A percentile compares a stretch with the other conserved stretches of the same genome.
Conservation (phyloP, 495 filamentous ascomycete species). For the Tuber calosporum region DNA sequence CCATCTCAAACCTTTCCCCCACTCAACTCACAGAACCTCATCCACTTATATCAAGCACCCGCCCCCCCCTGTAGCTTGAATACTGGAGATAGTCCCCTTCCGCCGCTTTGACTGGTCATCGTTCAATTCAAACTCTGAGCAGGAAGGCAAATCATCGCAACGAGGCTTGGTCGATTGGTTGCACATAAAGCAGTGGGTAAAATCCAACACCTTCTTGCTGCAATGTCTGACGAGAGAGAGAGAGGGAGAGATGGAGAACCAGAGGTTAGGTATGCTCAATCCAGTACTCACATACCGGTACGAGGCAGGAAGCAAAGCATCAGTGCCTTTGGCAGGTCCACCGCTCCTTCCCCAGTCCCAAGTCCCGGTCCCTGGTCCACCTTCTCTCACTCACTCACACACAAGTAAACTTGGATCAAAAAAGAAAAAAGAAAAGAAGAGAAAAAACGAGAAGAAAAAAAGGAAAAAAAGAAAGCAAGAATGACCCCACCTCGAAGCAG, state of each 20-base stretch:
- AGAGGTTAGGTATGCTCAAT: constrained; percentile 4
- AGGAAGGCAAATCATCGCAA: background rate
- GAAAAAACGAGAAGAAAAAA: no score
- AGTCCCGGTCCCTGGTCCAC: background rate
- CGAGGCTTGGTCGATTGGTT: background rate
- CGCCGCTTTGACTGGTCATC: constrained; percentile 2
- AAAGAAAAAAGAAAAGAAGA: no score
- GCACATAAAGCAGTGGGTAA: background rate
- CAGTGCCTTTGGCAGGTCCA: background rate
- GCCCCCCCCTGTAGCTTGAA: background rate
- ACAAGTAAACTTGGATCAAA: background rate
- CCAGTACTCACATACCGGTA: background rate
- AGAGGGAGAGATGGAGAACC: background rate
- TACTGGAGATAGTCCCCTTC: background rate
- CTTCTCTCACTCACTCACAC: constrained; percentile 1
- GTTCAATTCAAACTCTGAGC: background rate
- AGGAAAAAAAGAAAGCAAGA: background rate
- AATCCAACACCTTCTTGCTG: background rate
- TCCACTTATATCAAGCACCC: constrained; percentile 3
- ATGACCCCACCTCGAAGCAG: constrained; percentile 4
- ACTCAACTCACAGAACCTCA: background rate
- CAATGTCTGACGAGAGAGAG: background rate
- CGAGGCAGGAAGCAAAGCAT: background rate
- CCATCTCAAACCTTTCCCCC: background rate
- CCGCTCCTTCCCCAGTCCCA: background rate